Evolutionary conservation across 805 yeast species (phyloP).

Genomic region (Maudiozyma pseudohumilis): DNA sequence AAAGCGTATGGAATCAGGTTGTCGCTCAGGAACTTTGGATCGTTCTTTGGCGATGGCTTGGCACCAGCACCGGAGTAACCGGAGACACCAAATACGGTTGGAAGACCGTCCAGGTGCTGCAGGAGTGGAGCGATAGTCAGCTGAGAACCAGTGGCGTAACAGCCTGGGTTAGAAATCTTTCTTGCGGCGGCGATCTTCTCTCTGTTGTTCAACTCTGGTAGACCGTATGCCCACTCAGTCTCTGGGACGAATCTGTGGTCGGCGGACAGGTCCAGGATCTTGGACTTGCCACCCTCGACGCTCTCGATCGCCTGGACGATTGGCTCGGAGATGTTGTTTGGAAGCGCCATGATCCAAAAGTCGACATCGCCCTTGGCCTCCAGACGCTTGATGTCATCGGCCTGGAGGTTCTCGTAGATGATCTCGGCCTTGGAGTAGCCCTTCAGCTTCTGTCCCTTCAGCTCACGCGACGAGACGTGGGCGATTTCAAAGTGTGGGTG

Average conservation of each 20-base stretch:
- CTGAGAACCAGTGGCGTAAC: constrained; percentile 99
- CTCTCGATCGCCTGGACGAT: constrained; percentile 73
- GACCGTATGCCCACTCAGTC: constrained; percentile 86
- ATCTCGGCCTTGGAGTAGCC: constrained; percentile 81
- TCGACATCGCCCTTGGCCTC: constrained; percentile 76
- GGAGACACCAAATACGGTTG: constrained; percentile 87
- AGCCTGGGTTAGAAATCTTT: constrained; percentile 93
- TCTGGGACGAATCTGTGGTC: constrained; percentile 90
- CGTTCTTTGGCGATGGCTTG: constrained; percentile 95
- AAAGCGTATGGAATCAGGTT: constrained; percentile 91
- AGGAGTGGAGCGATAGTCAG: constrained; percentile 79
- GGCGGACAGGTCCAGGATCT: constrained; percentile 87
- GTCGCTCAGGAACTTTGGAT: constrained; percentile 58
- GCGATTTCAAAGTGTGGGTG: constrained; percentile 84
- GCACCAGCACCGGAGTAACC: constrained; percentile 99
- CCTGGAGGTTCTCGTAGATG: constrained; percentile 73
- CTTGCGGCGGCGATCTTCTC: constrained; percentile 54
- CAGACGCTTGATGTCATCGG: constrained; percentile 72
- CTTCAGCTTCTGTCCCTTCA: constrained; percentile 73
- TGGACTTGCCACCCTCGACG: constrained; percentile 51
- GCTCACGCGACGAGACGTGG: constrained; percentile 93
- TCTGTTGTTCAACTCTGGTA: constrained; percentile 83
- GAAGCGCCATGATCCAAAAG: constrained; percentile 98
- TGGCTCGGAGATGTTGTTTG: constrained; percentile 92
- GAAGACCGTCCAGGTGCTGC: constrained; percentile 58